Evolutionary conservation across 768 basidiomycete genomes (phyloP), one percentile per base, ranked within the genome.

Genomic region (Lyophyllum atratum): DNA sequence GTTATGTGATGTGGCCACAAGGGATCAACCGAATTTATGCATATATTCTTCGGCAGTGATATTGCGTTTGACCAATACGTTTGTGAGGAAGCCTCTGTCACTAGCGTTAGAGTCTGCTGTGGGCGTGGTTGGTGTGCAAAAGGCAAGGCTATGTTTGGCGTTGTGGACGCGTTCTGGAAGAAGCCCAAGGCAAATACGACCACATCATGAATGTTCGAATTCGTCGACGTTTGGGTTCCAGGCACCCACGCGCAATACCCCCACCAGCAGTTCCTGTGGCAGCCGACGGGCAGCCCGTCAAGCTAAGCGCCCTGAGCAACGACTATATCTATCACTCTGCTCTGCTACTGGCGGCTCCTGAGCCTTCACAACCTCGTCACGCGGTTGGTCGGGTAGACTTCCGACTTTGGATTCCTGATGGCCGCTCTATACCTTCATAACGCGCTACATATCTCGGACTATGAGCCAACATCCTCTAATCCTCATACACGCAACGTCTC

Each of bases 351-450:
- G 10, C 37, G 39, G 39, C 43, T 52, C 28, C 55, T 3, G 24
- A 39, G 15, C 21, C 42, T 22, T 15, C 34, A 37, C 24, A 46
- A 49, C 44, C 24, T 28, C 12, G 45, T 34, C 33, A 52, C 31
- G 47, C 40, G 40, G 52, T 6, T 21, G 15, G 48, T 49, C 49
- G 31, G 54, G 49, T 53, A 54, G 55, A 61, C 53, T 55, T 59
- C 56, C 55, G 60, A 48, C 49, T 40, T 62, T 67, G 62, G 50
- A 67, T 66, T 26, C 33, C 48, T 64, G 54, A 89, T 89, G 87
- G 80, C 84, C 54, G 83, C 82, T 50, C 68, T 85, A 50, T 79
- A 81, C 67, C 77, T 85, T 49, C 85, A 86, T 69, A 80, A 84
- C 63, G 74, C 80, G 29, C 64, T 84, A 53, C 80, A 81, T 68